Evolutionary conservation across 768 basidiomycete genomes (phyloP).

Genomic region (Mycena sanguinolenta): DNA sequence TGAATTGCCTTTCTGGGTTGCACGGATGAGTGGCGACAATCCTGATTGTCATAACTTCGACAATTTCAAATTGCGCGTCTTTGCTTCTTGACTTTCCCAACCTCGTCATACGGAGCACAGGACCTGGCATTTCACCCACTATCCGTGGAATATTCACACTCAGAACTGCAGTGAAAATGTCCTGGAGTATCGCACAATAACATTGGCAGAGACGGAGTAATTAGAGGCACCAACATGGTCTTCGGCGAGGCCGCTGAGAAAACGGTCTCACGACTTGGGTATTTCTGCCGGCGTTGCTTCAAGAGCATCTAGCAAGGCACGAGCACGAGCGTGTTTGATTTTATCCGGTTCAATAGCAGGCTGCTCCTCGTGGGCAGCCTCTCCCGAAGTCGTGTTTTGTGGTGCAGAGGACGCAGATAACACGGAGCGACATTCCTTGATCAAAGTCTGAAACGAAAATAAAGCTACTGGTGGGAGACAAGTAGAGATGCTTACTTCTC

Average conservation of each 20-base stretch:
- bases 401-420: not conserved
- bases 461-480: not conserved
- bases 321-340: constrained; percentile 20
- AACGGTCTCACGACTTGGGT: constrained; percentile 5
- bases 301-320: constrained; percentile 27
- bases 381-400: not conserved
- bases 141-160: no score
- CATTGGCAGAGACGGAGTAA: no score
- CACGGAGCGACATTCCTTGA: constrained; percentile 23
- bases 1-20: no score
- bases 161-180: no score
- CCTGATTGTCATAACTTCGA: no score
- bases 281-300: constrained; percentile 1
- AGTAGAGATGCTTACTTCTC: constrained; percentile 49
- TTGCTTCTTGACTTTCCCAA: no score
- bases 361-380: not conserved
- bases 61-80: no score
- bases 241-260: not conserved
- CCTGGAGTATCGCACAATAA: no score
- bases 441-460: constrained; percentile 10
- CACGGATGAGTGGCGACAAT: no score
- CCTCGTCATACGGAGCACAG: no score
- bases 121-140: no score
- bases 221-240: no score
- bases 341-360: not conserved